Evolutionary conservation across 257 asterid species (phyloP).

Genomic region (Solanum dulcamara): DNA sequence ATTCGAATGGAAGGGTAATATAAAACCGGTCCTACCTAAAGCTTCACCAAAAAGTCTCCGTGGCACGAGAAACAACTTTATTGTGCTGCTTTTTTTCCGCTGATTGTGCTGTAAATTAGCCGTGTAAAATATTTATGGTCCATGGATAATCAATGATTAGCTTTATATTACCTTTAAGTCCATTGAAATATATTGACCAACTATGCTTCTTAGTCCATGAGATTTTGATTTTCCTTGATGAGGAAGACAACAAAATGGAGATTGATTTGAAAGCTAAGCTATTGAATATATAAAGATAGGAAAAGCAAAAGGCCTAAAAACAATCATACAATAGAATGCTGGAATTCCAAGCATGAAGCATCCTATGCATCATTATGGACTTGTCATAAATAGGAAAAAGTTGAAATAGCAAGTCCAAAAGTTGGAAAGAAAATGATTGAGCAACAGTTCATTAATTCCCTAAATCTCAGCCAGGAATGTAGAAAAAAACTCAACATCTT

Average conservation of each 20-base stretch:
- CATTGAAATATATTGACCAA: neutral
- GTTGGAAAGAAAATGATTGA: neutral
- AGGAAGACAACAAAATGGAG: conserved; percentile 28
- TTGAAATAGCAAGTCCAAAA: neutral
- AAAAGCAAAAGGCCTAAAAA: conserved; percentile 6
- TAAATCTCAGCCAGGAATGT: neutral
- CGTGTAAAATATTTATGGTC: neutral
- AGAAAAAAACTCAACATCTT: neutral
- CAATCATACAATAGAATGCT: conserved; percentile 17
- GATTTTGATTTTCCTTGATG: conserved; percentile 25
- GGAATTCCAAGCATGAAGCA: conserved; percentile 52
- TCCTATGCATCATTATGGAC: conserved; percentile 36
- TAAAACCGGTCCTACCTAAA: no score
- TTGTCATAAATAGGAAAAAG: neutral
- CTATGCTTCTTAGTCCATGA: neutral
- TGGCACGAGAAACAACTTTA: neutral
- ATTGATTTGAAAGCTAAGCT: conserved; percentile 1
- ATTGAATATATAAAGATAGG: neutral
- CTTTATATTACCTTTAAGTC: neutral
- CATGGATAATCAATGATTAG: neutral
- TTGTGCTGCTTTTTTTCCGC: neutral
- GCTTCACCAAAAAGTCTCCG: neutral
- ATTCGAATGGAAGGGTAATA: no score
- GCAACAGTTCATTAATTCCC: neutral
- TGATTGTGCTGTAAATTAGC: neutral